Evolutionary conservation across 169 alveolate species (phyloP), one percentile per base, ranked within the genome.

Genomic region (Babesia caballi): DNA sequence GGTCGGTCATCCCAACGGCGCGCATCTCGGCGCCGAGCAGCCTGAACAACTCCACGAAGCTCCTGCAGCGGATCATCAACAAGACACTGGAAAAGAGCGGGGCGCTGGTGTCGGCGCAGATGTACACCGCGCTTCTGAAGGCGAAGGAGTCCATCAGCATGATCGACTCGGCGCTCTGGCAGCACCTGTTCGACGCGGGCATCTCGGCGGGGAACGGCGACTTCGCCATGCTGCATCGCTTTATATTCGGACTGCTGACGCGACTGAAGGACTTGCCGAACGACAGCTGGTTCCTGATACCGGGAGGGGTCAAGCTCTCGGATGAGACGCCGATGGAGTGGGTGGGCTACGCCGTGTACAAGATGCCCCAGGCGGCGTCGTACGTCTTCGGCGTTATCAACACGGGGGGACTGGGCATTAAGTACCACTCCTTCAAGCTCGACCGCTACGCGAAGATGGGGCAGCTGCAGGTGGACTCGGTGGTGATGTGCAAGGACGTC

Each of bases 381-480:
- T 76, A 66, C 42, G 56, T 58, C 28, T 76, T 76, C 40, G 69
- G 66, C 23, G 81, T 76, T 8, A 56, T 76, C 54, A 76, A 76
- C 73, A 66, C 78, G 21, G 85, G 81, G 9, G 85, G 85, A 6
- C 73, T 30, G 3, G 85, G 87, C 0, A 58, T 67, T 49, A 69
- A 88, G 80, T 88, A 88, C 61, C 93, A 88, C 65, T 67, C 89
- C n/a, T 88, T 67, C 73, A 88, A 83, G 66, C 70, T 88, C 17
- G 87, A 83, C 54, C 70, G 77, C n/a, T 63, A 46, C 28, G 82
- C 77, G 5, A 86, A 86, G 41, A 58, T 86, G 58, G 92, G 92
- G 12, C 47, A 63, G 7, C 21, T 91, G 35, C 63, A 71, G 74
- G 74, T 92, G 61, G 95, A 91, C 60, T 74, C 92, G 27, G 60